Percentiles rank a stretch among this genome's conserved stretches.
These are phyloP conservation scores for Hondaea fermentalgiana DNA, from an alignment of 108 stramenopile genomes.

Conservation along the genomic window DNA sequence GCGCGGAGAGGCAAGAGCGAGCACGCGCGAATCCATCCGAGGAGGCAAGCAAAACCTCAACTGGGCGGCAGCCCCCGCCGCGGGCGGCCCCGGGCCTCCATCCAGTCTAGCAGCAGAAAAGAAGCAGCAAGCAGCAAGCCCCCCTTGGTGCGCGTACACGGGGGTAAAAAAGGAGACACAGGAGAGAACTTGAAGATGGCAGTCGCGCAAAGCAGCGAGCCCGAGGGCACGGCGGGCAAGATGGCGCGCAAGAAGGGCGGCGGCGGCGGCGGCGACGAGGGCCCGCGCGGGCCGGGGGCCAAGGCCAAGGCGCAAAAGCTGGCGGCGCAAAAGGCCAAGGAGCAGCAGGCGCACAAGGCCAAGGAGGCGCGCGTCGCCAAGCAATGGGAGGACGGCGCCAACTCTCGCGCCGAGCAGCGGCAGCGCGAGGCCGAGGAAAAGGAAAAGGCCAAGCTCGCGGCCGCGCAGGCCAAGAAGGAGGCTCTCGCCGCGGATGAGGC, in stretches of 20 bases:
- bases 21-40: not conserved
- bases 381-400: not conserved
- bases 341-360: not conserved
- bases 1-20: not conserved
- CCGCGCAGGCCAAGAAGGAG: not conserved
- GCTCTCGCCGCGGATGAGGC: not conserved
- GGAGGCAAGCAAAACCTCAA: not conserved
- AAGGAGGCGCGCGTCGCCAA: not conserved
- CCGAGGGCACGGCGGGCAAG: too few relatives aligned
- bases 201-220: too few relatives aligned
- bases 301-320: slow-evolving; percentile 24
- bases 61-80: not conserved
- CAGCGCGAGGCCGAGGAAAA: not conserved
- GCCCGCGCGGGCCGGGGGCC: not conserved
- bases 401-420: not conserved
- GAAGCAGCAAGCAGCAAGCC: not conserved
- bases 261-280: not conserved
- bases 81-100: not conserved
- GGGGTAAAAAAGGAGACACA: too few relatives aligned
- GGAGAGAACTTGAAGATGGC: too few relatives aligned
- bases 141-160: too few relatives aligned
- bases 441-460: not conserved
- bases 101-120: not conserved
- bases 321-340: not conserved
- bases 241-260: not conserved